Evolutionary conservation across 1,284 basidiomycete genomes (phyloP), one percentile per base, ranked within the genome.

Genomic region (Apiotrichum porosum): DNA sequence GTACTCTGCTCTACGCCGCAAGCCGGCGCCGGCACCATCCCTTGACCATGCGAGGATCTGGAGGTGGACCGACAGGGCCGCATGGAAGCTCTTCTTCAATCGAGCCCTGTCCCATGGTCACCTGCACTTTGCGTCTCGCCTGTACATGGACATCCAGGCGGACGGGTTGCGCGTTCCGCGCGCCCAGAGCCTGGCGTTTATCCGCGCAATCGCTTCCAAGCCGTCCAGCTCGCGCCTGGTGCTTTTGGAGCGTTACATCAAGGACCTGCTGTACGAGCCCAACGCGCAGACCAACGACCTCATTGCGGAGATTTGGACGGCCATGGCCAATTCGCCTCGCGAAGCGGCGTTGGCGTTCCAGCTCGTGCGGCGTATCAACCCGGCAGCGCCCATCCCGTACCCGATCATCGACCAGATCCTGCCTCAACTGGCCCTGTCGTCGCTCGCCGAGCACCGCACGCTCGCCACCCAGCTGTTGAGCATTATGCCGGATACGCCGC

Each of bases 201-300:
- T 71, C 35, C 54, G 56, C 17, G 36, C 50, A 14, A 56, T 65
- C 6, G 61, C 56, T 2, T 36, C 28, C 18, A 55, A 47, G 9
- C 30, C 46, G 4, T 52, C 31, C 36, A 39, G 52, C 6, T 65
- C 64, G 6, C 53, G 62, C 38, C 44, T 54, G 6, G 52, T 67
- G 23, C 54, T 71, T 9, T 56, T 71, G 10, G 67, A 71, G 28
- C 52, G 68, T 8, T 61, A 71, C 48, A 48, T 71, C 51, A 62
- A 62, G 24, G 68, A 69, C 49, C 65, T 61, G 26, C 44, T 65
- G 1, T 64, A 57, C 51, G 33, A 55, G n/a, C 48, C 55, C 4
- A 43, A 47, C 10, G 42, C 40, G 39, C 33, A 38, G 8, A 22
- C 36, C 4, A 38, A 45, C 1, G 42, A 48, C 0, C 49, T 69